These are phyloP conservation scores for Aspergillus novoparasiticus DNA, from an alignment of 2,329 filamentous ascomycete genomes.

Conservation along the genomic window DNA sequence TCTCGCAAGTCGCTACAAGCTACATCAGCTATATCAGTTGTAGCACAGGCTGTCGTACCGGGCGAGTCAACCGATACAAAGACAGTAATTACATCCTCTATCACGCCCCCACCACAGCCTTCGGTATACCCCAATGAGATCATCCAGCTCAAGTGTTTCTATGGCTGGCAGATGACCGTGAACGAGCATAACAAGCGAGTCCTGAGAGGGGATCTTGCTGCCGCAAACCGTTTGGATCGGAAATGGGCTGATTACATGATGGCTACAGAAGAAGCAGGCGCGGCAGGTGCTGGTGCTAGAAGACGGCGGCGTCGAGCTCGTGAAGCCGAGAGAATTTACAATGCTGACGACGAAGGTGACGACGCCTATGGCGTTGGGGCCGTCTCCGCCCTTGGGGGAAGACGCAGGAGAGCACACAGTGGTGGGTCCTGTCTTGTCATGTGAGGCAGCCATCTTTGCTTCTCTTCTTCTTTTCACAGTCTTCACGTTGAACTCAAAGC, in stretches of 20 bases:
- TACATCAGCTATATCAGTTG: constrained; percentile 35
- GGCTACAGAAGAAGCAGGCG: constrained; percentile 79
- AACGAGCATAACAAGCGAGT: constrained; percentile 91
- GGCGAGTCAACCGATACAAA: constrained; percentile 17
- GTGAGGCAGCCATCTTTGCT: constrained; percentile 47
- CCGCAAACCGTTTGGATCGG: constrained; percentile 77
- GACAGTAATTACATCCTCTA: constrained; percentile 27
- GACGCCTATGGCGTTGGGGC: constrained; percentile 39
- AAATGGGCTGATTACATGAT: constrained; percentile 97
- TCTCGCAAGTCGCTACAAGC: constrained; percentile 39
- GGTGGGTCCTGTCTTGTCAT: constrained; percentile 63
- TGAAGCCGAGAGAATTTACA: constrained; percentile 78
- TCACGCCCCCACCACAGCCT: constrained; percentile 28
- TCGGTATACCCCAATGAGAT: constrained; percentile 70
- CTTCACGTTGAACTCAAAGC: background rate
- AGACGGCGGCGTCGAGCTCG: constrained; percentile 75
- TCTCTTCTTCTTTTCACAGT: background rate
- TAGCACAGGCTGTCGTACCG: constrained; percentile 31
- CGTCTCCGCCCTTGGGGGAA: constrained; percentile 45
- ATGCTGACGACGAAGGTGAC: constrained; percentile 75
- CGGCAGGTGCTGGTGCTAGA: constrained; percentile 60
- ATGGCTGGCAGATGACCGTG: constrained; percentile 92
- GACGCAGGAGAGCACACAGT: constrained; percentile 65
- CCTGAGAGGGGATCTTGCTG: constrained; percentile 70
- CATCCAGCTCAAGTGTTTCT: constrained; percentile 88